Conservation (phyloP, 2,329 filamentous ascomycete species). For the Hysterium pulicare region DNA sequence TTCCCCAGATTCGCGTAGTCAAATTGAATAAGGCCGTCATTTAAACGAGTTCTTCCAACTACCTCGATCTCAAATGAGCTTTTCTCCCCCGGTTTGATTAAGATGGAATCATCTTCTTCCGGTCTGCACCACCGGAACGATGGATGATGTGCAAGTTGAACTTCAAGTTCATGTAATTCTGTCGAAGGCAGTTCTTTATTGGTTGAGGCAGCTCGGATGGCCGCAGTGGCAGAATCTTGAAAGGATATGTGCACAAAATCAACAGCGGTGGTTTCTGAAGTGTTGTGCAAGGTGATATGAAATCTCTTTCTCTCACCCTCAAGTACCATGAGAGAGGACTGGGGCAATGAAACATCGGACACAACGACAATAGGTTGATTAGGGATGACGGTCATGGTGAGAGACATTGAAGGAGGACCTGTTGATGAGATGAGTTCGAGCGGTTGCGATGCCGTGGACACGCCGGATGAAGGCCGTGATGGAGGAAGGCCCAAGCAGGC, state of each 20-base stretch:
- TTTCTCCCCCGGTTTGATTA: slow-evolving; percentile 65
- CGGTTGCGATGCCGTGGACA: slow-evolving; percentile 14
- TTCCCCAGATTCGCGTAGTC: slow-evolving; percentile 82
- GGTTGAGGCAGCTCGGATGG: slow-evolving; percentile 69
- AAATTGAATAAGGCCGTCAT: slow-evolving; percentile 73
- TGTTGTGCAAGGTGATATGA: slow-evolving; percentile 75
- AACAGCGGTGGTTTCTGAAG: slow-evolving; percentile 65
- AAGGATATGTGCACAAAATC: slow-evolving; percentile 87
- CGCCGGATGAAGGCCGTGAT: slow-evolving; percentile 35
- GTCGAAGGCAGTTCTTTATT: slow-evolving; percentile 74
- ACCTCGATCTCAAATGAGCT: slow-evolving; percentile 79
- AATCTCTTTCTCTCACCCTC: slow-evolving; percentile 83
- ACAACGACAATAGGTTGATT: slow-evolving; percentile 75
- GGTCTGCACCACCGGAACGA: slow-evolving; percentile 54
- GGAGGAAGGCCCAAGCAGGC: slow-evolving; percentile 49
- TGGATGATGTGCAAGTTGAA: slow-evolving; percentile 69
- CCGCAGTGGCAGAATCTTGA: slow-evolving; percentile 78
- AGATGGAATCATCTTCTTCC: slow-evolving; percentile 44
- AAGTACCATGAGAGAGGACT: slow-evolving; percentile 85
- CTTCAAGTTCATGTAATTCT: slow-evolving; percentile 82
- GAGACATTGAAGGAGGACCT: slow-evolving; percentile 36
- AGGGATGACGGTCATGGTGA: slow-evolving; percentile 72
- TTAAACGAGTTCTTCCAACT: slow-evolving; percentile 79
- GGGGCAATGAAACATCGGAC: slow-evolving; percentile 72
- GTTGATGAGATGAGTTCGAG: slow-evolving; percentile 15